Conservation (phyloP, 495 filamentous ascomycete genomes). For the Tuber microsphaerosporum region DNA sequence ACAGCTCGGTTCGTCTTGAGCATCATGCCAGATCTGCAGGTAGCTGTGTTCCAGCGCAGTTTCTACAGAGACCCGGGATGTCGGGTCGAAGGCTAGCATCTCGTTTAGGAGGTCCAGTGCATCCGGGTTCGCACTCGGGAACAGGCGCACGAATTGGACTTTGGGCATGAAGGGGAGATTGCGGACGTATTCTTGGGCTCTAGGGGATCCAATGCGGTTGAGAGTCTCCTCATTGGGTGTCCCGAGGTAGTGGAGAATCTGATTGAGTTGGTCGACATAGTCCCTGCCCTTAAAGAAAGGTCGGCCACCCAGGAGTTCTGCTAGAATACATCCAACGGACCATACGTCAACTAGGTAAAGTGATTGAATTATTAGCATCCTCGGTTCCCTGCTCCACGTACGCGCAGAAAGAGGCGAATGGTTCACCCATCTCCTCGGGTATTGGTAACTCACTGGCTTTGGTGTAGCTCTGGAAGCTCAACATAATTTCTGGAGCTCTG, state of each 20-base stretch:
- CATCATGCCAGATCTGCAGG: slow-evolving; percentile 96
- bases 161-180: slow-evolving; percentile 96
- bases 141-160: slow-evolving; percentile 75
- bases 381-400: not conserved
- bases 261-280: slow-evolving; percentile 98
- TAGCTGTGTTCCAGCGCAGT: slow-evolving; percentile 92
- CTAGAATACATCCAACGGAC: slow-evolving; percentile 97
- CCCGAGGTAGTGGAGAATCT: slow-evolving; percentile 95
- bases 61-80: slow-evolving; percentile 83
- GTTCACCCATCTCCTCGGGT: not conserved
- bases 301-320: slow-evolving; percentile 88
- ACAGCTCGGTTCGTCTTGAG: slow-evolving; percentile 87
- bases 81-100: slow-evolving; percentile 96
- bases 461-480: slow-evolving; percentile 99
- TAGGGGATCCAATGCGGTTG: slow-evolving; percentile 84
- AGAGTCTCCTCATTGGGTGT: slow-evolving; percentile 94
- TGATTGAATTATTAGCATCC: not conserved
- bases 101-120: slow-evolving; percentile 88
- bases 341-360: slow-evolving; percentile 61
- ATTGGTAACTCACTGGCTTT: slow-evolving; percentile 76
- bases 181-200: slow-evolving; percentile 96
- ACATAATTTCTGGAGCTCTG: slow-evolving; percentile 96
- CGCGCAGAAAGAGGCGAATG: not conserved
- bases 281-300: slow-evolving; percentile 99
- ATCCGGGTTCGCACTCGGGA: slow-evolving; percentile 92